These are phyloP conservation scores for Aspergillus funiculosus DNA, from an alignment of 495 filamentous ascomycete genomes.

Conservation along the genomic window DNA sequence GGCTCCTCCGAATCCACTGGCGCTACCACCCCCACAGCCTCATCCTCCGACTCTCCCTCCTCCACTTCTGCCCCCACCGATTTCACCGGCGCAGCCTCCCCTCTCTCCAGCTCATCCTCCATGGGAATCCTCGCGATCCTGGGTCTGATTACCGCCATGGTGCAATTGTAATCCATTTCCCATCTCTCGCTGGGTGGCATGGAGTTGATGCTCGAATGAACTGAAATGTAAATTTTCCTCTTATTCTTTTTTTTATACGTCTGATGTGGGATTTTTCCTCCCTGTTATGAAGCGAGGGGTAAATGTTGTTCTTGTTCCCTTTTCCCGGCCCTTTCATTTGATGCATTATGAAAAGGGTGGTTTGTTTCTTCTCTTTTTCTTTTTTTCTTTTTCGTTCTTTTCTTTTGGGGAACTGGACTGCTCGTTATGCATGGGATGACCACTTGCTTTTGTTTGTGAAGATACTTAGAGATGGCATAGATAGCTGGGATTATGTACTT, in stretches of 20 bases:
- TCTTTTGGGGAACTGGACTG: too few species aligned
- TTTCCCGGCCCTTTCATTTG: slow-evolving; percentile 7
- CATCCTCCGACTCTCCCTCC: slow-evolving; percentile 17
- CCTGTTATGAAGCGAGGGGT: slow-evolving; percentile 1
- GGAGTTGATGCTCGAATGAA: not conserved
- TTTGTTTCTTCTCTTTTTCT: slow-evolving; percentile 3
- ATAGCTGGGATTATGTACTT: too few species aligned
- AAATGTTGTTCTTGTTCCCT: not conserved
- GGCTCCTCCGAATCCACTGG: slow-evolving; percentile 19
- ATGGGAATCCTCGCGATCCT: slow-evolving; percentile 27
- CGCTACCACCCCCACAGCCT: slow-evolving; percentile 17
- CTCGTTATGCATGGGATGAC: too few species aligned
- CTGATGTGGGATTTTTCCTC: not conserved
- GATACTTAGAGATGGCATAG: too few species aligned
- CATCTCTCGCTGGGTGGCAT: not conserved
- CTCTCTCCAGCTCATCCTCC: slow-evolving; percentile 18
- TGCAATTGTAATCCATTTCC: slow-evolving; percentile 28
- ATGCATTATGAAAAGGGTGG: slow-evolving; percentile 6
- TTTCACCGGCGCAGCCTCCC: slow-evolving; percentile 22
- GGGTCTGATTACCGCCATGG: slow-evolving; percentile 32
- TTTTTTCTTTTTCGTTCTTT: slow-evolving; percentile 9
- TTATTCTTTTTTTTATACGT: not conserved
- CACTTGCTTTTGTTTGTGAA: too few species aligned
- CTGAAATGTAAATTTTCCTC: slow-evolving; percentile 1
- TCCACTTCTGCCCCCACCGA: slow-evolving; percentile 16